Base-by-base conservation (phyloP, 2,329 filamentous ascomycete genomes). In the Verticillium isaacii region DNA sequence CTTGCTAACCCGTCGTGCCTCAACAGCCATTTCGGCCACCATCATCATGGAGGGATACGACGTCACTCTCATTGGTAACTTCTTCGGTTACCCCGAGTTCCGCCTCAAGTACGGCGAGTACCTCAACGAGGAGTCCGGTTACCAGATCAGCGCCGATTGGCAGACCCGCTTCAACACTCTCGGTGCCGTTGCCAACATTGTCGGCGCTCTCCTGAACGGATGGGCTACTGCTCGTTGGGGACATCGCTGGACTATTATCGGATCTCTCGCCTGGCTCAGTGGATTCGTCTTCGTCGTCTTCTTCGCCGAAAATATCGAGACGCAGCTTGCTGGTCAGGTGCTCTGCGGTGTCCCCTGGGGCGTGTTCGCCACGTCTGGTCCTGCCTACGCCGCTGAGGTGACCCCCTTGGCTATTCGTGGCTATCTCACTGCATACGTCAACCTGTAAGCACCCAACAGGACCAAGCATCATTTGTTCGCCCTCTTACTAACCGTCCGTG, bases 1-100 rank as follows among this genome's bases (percentile, higher is more conserved):
- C 29, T 50, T 50, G 45, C 45, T 50, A 7, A 50, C 4, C 19
- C 9, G 45, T 25, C 29, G 29, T 50, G n/a, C n/a, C 17, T 25
- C n/a, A 6, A 23, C 45, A 76, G 73, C 74, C 61, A 76, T 81
- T 60, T 80, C 78, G 14, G 75, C 75, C n/a, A 75, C 77, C 3
- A 75, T 82, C 60, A 73, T 82, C 63, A 82, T 82, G 80, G 80
- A 82, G 63, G 80, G 80, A 2, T 82, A 82, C 68, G 80, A 82
- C 58, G 74, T 77, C 2, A 79, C 77, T 37, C 71, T 83, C 0
- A 68, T 83, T n/a, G 65, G 73, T n/a, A 77, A 75, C 19, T 80
- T 82, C 68, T 80, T 75, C 64, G 80, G 73, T 5, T 80, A 80
- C 68, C 77, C 69, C 1, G 65, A 61, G 61, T 80, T 75, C 67